Evolutionary conservation across 768 basidiomycete genomes (phyloP).

Genomic region (Lactarius quietus): DNA sequence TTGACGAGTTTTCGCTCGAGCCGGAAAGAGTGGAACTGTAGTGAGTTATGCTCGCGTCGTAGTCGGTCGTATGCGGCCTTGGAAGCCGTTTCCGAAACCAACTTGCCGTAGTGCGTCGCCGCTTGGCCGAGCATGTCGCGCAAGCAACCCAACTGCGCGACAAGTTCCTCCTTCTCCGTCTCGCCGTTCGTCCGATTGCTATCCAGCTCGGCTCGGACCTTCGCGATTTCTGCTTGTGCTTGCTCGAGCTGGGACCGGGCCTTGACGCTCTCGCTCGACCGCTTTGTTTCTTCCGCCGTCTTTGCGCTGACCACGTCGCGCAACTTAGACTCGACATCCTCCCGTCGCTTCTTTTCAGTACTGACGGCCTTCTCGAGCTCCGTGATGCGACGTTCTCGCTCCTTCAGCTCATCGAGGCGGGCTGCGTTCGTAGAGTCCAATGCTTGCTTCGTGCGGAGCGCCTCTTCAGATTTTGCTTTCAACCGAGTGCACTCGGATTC

Average conservation of each 20-base stretch:
- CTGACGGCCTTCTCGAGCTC: constrained; percentile 53
- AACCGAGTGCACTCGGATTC: constrained; percentile 58
- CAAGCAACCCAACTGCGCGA: constrained; percentile 50
- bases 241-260: constrained; percentile 39
- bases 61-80: constrained; percentile 26
- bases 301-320: constrained; percentile 41
- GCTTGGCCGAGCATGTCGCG: constrained; percentile 44
- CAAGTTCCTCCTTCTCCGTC: constrained; percentile 43
- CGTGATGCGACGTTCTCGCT: constrained; percentile 49
- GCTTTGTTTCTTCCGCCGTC: constrained; percentile 40
- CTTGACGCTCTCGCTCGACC: constrained; percentile 35
- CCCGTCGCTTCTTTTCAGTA: constrained; percentile 50
- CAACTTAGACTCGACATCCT: constrained; percentile 43
- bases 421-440: constrained; percentile 47
- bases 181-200: constrained; percentile 34
- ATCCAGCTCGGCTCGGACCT: constrained; percentile 35
- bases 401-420: constrained; percentile 52
- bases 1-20: constrained; percentile 68
- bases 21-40: constrained; percentile 47
- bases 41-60: constrained; percentile 33
- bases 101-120: constrained; percentile 43
- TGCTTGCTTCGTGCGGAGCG: constrained; percentile 47
- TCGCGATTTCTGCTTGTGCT: constrained; percentile 37
- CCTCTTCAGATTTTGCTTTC: constrained; percentile 49
- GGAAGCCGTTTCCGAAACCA: constrained; percentile 32